A percentile compares a stretch with the other conserved stretches of the same genome.
These are phyloP conservation scores for Sarocladiaceae sp. DNA, from an alignment of 2,329 filamentous ascomycete genomes.

Conservation along the genomic window DNA sequence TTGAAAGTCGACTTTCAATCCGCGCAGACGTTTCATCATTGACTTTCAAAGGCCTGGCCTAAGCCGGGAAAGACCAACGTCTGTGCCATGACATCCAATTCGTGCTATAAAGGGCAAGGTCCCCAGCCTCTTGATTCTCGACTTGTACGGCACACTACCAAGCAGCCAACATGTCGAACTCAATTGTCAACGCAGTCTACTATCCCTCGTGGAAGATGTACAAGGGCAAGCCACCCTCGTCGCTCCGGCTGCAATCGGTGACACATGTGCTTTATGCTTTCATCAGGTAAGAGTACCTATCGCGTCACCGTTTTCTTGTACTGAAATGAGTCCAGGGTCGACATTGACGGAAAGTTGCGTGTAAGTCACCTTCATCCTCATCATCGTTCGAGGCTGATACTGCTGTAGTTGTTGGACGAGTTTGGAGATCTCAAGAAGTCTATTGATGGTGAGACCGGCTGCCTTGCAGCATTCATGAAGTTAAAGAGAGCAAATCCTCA, in stretches of 20 bases:
- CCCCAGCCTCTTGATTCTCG: not conserved
- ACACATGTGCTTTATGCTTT: conserved; percentile 65
- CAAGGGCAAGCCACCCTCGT: conserved; percentile 54
- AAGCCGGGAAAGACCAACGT: too few relatives aligned
- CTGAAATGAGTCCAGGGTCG: conserved; percentile 24
- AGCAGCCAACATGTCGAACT: not conserved
- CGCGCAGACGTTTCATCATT: too few relatives aligned
- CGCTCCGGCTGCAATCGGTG: conserved; percentile 49
- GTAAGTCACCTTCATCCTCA: conserved; percentile 23
- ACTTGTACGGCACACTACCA: not conserved
- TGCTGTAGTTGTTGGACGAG: conserved; percentile 49
- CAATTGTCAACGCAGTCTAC: conserved; percentile 43
- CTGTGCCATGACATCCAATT: too few relatives aligned
- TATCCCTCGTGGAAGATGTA: conserved; percentile 65
- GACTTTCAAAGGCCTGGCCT: too few relatives aligned
- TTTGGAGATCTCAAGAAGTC: conserved; percentile 58
- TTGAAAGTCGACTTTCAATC: too few relatives aligned
- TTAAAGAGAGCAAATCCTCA: conserved; percentile 53
- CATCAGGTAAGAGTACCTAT: conserved; percentile 35
- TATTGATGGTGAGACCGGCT: conserved; percentile 56
- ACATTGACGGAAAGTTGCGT: conserved; percentile 32
- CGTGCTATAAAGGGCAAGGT: not conserved
- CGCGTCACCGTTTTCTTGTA: not conserved
- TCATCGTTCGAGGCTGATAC: not conserved
- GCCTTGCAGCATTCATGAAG: conserved; percentile 53